A percentile compares a stretch with the other conserved stretches of the same genome.
Evolutionary conservation across 257 asterid genomes (phyloP).

Genomic region (Ligustrum vulgare): DNA sequence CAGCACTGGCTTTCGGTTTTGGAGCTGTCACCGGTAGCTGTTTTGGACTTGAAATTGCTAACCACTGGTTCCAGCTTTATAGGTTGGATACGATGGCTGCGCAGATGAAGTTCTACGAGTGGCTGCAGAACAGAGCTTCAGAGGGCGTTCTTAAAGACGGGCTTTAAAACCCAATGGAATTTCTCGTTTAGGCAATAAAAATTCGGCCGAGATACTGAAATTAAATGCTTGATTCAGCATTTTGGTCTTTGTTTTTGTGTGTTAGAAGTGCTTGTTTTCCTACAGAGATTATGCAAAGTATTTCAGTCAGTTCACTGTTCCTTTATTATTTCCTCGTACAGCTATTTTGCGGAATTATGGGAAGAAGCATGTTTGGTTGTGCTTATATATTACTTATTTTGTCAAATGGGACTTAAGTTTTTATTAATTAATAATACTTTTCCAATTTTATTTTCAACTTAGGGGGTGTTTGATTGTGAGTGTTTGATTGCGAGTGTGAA

Average conservation of each 20-base stretch:
- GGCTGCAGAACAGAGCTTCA: conserved; percentile 85
- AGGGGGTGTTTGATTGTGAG: too few relatives aligned
- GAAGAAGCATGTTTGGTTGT: too few relatives aligned
- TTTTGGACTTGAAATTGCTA: conserved; percentile 75
- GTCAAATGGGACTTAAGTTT: too few relatives aligned
- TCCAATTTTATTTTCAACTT: too few relatives aligned
- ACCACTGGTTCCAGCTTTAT: conserved; percentile 78
- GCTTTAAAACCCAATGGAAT: conserved; percentile 4
- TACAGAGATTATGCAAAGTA: neutral
- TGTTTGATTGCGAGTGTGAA: too few relatives aligned
- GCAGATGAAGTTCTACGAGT: conserved; percentile 80
- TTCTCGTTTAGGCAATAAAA: conserved; percentile 20
- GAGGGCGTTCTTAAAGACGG: conserved; percentile 21
- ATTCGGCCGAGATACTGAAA: conserved; percentile 11
- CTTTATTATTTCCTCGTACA: neutral
- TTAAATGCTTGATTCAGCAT: neutral
- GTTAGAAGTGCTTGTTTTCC: conserved; percentile 1
- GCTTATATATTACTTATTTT: too few relatives aligned
- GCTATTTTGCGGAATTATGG: neutral
- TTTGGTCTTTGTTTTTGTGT: neutral
- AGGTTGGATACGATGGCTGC: conserved; percentile 70
- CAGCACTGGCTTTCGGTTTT: conserved; percentile 69
- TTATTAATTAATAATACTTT: too few relatives aligned
- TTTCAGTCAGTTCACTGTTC: neutral
- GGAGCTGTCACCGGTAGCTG: conserved; percentile 80